phyloP scores from a whole-genome alignment of 139 green algal species.

The Closterium sp. region DNA sequence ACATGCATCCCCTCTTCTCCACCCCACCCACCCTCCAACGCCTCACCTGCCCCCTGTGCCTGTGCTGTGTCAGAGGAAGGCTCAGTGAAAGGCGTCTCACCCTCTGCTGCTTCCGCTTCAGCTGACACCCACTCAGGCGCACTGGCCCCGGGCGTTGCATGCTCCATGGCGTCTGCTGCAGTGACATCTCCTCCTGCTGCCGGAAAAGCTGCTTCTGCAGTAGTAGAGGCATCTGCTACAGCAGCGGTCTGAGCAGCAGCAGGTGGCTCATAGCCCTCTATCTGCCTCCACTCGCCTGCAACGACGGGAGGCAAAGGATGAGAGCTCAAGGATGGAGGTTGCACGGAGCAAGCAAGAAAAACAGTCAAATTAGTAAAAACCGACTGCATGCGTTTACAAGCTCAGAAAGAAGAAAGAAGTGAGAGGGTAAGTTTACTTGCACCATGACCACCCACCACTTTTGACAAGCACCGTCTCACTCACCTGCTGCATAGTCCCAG shows the following conservation, averaged over 20 bases:
- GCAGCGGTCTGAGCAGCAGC: background rate
- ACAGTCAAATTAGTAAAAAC: too few relatives aligned
- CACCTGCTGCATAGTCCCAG: background rate
- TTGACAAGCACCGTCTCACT: background rate
- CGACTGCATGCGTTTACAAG: too few relatives aligned
- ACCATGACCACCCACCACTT: too few relatives aligned
- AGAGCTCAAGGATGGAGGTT: too few relatives aligned
- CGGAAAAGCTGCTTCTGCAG: background rate
- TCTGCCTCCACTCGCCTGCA: background rate
- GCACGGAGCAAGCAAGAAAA: too few relatives aligned
- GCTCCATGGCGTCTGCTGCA: background rate
- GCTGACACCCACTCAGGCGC: background rate
- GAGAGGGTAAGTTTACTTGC: too few relatives aligned
- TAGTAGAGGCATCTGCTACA: background rate
- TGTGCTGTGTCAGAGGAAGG: background rate
- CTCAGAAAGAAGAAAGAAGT: too few relatives aligned
- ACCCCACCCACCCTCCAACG: background rate
- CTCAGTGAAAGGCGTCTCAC: background rate
- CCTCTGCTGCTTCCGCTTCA: background rate
- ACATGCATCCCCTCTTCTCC: background rate
- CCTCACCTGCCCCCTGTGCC: background rate
- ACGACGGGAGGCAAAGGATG: too few relatives aligned
- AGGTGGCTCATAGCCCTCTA: background rate
- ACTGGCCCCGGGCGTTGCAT: background rate
- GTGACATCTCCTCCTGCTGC: background rate